Evolutionary conservation across 352 stramenopile genomes (phyloP).

Genomic region (Globisporangium sylvaticum): DNA sequence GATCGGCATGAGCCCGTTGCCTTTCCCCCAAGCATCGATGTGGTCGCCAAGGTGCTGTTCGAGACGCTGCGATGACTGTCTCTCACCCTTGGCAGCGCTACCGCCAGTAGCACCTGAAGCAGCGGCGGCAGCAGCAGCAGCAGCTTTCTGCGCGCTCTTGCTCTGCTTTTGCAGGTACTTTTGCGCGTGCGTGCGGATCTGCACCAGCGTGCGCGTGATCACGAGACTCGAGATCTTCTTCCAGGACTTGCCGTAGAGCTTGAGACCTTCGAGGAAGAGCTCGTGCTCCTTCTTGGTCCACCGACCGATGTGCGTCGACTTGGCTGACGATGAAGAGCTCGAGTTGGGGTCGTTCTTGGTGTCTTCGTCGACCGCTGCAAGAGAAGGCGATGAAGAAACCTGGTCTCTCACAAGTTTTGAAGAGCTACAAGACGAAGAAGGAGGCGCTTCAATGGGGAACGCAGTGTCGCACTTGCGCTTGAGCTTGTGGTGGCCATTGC

Average conservation of each 20-base stretch:
- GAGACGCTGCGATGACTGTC: constrained; percentile 1
- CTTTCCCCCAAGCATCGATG: constrained; percentile 8
- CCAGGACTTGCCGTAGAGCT: constrained; percentile 88
- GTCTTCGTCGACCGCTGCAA: not conserved
- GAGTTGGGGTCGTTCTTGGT: not conserved
- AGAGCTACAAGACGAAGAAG: not conserved
- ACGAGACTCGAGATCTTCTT: constrained; percentile 88
- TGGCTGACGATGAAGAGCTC: constrained; percentile 2
- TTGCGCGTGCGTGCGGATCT: constrained; percentile 96
- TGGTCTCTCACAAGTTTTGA: not conserved
- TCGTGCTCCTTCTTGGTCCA: constrained; percentile 90
- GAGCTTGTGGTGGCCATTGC: not conserved
- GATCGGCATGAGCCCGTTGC: not conserved
- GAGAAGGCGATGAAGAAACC: not conserved
- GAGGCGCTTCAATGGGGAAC: not conserved
- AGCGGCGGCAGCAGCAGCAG: constrained; percentile 13
- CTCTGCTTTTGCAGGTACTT: constrained; percentile 93
- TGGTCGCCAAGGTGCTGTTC: constrained; percentile 11
- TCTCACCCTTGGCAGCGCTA: not conserved
- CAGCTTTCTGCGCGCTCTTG: constrained; percentile 46
- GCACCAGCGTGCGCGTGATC: constrained; percentile 83
- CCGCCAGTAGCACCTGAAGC: not conserved
- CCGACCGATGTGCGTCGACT: constrained; percentile 52
- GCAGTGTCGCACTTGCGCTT: constrained; percentile 1
- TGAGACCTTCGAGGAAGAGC: constrained; percentile 83